phyloP scores from a whole-genome alignment of 257 asterid species.

The Nicotiana tabacum region DNA sequence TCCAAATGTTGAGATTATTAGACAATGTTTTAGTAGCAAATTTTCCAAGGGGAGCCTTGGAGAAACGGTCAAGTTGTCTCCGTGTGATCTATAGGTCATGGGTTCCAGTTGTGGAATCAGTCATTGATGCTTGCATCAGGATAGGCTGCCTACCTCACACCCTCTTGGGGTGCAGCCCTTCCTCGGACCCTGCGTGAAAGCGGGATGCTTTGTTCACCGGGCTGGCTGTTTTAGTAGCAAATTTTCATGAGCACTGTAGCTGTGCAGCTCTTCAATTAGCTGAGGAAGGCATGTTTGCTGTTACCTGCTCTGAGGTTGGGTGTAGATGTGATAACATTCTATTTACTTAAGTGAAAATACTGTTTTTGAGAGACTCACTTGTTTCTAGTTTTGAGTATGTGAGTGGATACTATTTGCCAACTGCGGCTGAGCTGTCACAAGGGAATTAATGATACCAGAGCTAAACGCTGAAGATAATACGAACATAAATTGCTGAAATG shows the following conservation, averaged over 20 bases:
- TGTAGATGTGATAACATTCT: background rate
- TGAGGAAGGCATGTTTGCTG: background rate
- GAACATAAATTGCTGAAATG: background rate
- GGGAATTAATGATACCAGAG: background rate
- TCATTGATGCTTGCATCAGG: too few species aligned
- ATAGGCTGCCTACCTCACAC: too few species aligned
- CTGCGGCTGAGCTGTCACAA: background rate
- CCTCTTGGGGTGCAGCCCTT: too few species aligned
- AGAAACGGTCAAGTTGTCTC: too few species aligned
- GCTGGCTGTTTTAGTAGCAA: background rate
- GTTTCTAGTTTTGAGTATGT: background rate
- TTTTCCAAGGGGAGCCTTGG: too few species aligned
- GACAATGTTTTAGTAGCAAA: background rate
- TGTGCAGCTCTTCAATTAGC: background rate
- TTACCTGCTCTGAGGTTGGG: background rate
- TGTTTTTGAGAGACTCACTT: background rate
- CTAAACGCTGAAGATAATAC: background rate
- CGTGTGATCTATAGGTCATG: too few species aligned
- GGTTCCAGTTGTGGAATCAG: too few species aligned
- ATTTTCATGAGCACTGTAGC: background rate
- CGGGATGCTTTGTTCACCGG: too few species aligned
- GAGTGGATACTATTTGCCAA: background rate
- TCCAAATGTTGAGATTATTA: background rate
- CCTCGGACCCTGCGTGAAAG: too few species aligned
- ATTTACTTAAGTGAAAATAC: background rate